Percentiles rank a stretch among this genome's conserved stretches.
Conservation (phyloP, 2,329 filamentous ascomycete species). For the Hypoxylon sp. region DNA sequence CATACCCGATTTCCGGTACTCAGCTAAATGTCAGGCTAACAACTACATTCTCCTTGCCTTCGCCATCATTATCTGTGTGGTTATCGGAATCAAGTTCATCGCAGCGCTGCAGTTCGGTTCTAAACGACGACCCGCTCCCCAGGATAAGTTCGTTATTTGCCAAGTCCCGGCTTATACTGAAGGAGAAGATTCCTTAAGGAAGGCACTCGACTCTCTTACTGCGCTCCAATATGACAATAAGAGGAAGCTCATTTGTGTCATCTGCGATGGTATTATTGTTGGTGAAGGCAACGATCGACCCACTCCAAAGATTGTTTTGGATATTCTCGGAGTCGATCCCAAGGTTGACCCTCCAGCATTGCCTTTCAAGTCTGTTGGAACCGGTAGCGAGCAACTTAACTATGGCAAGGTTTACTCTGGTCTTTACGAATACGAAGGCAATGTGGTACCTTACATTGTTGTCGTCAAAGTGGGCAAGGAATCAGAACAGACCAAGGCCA, state of each 20-base stretch:
- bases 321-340: constrained; percentile 96
- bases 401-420: constrained; percentile 99
- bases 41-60: constrained; percentile 92
- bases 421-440: constrained; percentile 96
- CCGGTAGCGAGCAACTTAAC: constrained; percentile 92
- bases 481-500: constrained; percentile 89
- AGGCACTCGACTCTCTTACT: constrained; percentile 93
- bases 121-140: constrained; percentile 87
- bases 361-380: constrained; percentile 92
- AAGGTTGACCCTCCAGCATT: constrained; percentile 96
- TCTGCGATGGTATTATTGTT: constrained; percentile 97
- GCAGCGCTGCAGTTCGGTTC: constrained; percentile 93
- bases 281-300: constrained; percentile 96
- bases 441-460: constrained; percentile 96
- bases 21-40: constrained; percentile 84
- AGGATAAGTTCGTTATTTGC: constrained; percentile 99
- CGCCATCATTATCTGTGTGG: constrained; percentile 83
- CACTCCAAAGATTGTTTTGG: constrained; percentile 96
- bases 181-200: constrained; percentile 93
- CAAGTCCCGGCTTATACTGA: constrained; percentile 98
- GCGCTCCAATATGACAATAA: constrained; percentile 98
- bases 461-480: constrained; percentile 98
- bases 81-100: constrained; percentile 91
- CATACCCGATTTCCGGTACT: constrained; percentile 85
- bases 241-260: constrained; percentile 94